Base-by-base conservation (phyloP, 176 grass and related monocot species). In the Triticum urartu region DNA sequence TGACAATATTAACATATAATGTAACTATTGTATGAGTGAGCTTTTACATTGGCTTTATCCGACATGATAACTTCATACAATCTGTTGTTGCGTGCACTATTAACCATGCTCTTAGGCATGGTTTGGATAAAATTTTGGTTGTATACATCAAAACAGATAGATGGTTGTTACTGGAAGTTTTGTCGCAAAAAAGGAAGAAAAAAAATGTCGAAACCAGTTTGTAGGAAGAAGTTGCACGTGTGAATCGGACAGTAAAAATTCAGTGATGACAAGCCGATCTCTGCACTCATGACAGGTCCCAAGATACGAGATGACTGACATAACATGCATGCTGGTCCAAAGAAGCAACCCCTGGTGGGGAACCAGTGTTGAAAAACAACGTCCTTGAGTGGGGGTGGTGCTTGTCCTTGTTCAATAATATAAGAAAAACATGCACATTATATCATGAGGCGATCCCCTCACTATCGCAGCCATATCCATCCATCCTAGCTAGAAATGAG, bases 291-390 rank as follows among this genome's bases (percentile, higher is more conserved):
- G 68, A 14, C 22, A 80, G 22, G 17, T 72, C 68, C 76, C 87
- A 74, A 79, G 81, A 24, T 81, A 64, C 66, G 58, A 43, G 34
- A 68, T 4, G 64, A n/a, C 64, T 14, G 38, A 38, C 62, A 62
- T 9, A 69, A 8, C 35, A 60, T 28, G 64, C 43, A 81, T 76
- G 77, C 61, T 61, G 66, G 83, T 86, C 88, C 78, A 82, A 89
- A 86, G 69, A 14, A 76, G 83, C 88, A 65, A 62, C 48, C 36
- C 83, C 70, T 77, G 45, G 88, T 86, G 83, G 83, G 61, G 78
- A 69, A 81, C 78, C 75, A n/a, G 36, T 68, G 68, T 76, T 25
- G 78, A 76, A 69, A 86, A 81, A 63, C 3, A 61, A 6, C 21
- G 77, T 35, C 83, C 60, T 68, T 32, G 72, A 59, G 21, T 6